These are phyloP conservation scores for Herpotrichia juniperi DNA, from an alignment of 2,329 filamentous ascomycete species.

Conservation along the genomic window DNA sequence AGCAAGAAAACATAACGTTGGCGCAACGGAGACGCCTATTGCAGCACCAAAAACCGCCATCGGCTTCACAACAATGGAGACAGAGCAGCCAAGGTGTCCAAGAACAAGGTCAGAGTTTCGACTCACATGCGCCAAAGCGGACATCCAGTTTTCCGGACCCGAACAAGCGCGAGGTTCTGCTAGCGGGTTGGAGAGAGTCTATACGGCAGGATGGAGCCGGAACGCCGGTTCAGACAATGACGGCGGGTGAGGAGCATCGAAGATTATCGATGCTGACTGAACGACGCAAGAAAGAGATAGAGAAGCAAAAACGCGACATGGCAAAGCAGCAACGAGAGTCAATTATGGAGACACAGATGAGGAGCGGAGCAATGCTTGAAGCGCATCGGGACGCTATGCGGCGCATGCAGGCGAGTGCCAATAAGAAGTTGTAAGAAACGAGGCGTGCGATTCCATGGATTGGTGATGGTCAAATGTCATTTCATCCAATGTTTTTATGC, in stretches of 20 bases:
- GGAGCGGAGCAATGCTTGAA: slow-evolving; percentile 74
- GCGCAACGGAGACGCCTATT: slow-evolving; percentile 62
- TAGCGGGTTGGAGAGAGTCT: slow-evolving; percentile 43
- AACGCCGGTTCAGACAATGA: slow-evolving; percentile 18
- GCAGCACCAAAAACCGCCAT: slow-evolving; percentile 41
- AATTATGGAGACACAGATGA: slow-evolving; percentile 76
- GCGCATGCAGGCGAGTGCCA: slow-evolving; percentile 72
- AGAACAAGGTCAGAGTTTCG: slow-evolving; percentile 34
- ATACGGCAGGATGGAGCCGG: slow-evolving; percentile 32
- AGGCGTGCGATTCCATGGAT: not conserved
- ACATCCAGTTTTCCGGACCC: slow-evolving; percentile 27
- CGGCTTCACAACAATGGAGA: slow-evolving; percentile 36
- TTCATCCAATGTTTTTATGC: not conserved
- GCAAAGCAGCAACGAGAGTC: slow-evolving; percentile 66
- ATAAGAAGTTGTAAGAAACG: slow-evolving; percentile 38
- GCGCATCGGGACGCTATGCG: slow-evolving; percentile 80
- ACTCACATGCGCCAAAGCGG: slow-evolving; percentile 47
- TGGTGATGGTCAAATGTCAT: not conserved
- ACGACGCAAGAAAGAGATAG: slow-evolving; percentile 66
- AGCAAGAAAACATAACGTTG: slow-evolving; percentile 72
- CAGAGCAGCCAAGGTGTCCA: slow-evolving; percentile 32
- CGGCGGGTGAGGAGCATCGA: slow-evolving; percentile 40
- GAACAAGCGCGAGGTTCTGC: slow-evolving; percentile 38
- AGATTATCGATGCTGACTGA: slow-evolving; percentile 62
- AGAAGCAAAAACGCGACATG: slow-evolving; percentile 63